Conservation (phyloP, 2,329 filamentous ascomycete species). For the Sclerotinia spermophila region DNA sequence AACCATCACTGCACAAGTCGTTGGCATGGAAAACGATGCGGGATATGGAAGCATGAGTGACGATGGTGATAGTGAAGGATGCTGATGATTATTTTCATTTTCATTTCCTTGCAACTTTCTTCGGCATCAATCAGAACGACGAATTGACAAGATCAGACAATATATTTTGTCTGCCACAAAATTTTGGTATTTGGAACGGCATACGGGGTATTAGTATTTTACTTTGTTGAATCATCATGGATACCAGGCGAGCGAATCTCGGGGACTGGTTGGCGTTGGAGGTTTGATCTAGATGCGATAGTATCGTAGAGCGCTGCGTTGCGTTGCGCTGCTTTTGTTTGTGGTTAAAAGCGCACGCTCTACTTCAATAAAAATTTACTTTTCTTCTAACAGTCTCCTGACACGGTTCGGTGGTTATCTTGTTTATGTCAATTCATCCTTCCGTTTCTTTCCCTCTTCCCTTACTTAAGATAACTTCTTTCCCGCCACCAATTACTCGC, state of each 20-base stretch:
- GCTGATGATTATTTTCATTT: conserved; percentile 22
- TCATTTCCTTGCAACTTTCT: not conserved
- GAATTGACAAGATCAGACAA: not conserved
- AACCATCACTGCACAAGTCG: conserved; percentile 51
- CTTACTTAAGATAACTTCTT: not conserved
- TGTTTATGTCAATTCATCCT: not conserved
- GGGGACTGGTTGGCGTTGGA: conserved; percentile 11
- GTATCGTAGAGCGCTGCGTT: conserved; percentile 5
- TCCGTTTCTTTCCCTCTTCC: not conserved
- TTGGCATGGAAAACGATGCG: conserved; percentile 59
- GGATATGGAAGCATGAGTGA: conserved; percentile 59
- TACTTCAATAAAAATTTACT: not conserved
- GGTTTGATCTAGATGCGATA: conserved; percentile 13
- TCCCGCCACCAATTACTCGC: not conserved
- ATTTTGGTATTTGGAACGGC: not conserved
- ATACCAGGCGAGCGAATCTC: conserved; percentile 6
- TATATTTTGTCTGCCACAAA: not conserved
- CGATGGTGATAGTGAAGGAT: conserved; percentile 31
- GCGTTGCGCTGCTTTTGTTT: not conserved
- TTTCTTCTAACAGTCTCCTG: not conserved
- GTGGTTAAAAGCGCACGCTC: not conserved
- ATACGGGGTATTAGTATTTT: not conserved
- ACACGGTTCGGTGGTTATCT: not conserved
- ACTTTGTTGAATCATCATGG: not conserved
- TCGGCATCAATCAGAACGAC: not conserved